Evolutionary conservation across 139 green algal genomes (phyloP).

Genomic region (Pycnococcus provasolii): DNA sequence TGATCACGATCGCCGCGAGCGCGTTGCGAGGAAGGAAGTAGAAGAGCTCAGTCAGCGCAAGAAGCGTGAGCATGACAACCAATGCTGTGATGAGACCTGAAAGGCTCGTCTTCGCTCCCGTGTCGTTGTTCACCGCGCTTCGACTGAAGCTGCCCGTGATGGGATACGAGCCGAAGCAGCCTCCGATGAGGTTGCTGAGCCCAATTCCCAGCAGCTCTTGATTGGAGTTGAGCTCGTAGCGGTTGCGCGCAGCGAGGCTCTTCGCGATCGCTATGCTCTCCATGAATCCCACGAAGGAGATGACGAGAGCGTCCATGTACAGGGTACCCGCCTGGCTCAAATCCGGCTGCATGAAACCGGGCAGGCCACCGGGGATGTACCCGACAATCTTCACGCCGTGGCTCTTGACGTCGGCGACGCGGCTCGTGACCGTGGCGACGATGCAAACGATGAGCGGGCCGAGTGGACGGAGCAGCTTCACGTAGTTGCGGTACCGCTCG

Average conservation of each 20-base stretch:
- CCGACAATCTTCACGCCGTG: background rate
- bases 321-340: too few relatives aligned
- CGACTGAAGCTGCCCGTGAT: conserved; percentile 68
- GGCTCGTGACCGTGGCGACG: background rate
- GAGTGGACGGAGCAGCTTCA: conserved; percentile 16
- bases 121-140: conserved; percentile 62
- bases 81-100: conserved; percentile 38
- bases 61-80: conserved; percentile 28
- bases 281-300: conserved; percentile 53
- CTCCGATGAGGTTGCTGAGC: conserved; percentile 70
- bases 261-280: conserved; percentile 77
- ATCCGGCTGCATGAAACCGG: background rate
- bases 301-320: conserved; percentile 5
- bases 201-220: conserved; percentile 77
- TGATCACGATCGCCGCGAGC: conserved; percentile 35
- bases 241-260: conserved; percentile 63
- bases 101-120: conserved; percentile 44
- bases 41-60: conserved; percentile 18
- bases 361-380: background rate
- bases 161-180: conserved; percentile 74
- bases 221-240: conserved; percentile 58
- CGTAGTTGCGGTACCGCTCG: background rate
- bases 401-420: background rate
- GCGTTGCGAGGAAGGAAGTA: conserved; percentile 23
- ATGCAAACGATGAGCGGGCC: conserved; percentile 10